Conservation (phyloP, 345 rosid species). For the Melaleuca alternifolia region DNA sequence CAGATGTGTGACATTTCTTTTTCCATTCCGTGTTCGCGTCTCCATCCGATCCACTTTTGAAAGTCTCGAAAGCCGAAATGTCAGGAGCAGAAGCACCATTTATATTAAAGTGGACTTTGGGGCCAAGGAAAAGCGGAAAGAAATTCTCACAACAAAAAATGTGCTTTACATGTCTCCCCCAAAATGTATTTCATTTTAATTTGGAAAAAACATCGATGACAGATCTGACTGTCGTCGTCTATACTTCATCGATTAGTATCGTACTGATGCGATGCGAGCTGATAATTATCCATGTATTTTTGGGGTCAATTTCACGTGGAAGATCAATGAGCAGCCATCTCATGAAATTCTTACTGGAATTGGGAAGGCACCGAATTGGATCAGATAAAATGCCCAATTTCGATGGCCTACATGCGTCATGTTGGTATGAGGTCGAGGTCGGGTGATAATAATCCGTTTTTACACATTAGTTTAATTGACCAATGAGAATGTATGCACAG, state of each 20-base stretch:
- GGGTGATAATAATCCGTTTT: background rate
- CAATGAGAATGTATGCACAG: background rate
- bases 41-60: background rate
- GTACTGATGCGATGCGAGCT: background rate
- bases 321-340: background rate
- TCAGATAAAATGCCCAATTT: background rate
- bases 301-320: background rate
- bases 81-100: constrained; percentile 26
- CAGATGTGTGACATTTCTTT: background rate
- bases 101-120: constrained; percentile 2
- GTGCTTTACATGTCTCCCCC: background rate
- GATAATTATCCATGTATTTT: background rate
- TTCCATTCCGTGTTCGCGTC: background rate
- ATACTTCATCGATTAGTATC: background rate
- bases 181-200: background rate
- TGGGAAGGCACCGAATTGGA: accelerated
- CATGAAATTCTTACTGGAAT: background rate
- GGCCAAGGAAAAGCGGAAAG: constrained; percentile 10
- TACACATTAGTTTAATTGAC: background rate
- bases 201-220: background rate
- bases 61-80: constrained; percentile 30
- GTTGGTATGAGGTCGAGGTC: background rate
- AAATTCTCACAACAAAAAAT: background rate
- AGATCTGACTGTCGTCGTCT: background rate
- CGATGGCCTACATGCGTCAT: background rate